Evolutionary conservation across 1,284 basidiomycete species (phyloP).

Genomic region (Puccinia hordei): DNA sequence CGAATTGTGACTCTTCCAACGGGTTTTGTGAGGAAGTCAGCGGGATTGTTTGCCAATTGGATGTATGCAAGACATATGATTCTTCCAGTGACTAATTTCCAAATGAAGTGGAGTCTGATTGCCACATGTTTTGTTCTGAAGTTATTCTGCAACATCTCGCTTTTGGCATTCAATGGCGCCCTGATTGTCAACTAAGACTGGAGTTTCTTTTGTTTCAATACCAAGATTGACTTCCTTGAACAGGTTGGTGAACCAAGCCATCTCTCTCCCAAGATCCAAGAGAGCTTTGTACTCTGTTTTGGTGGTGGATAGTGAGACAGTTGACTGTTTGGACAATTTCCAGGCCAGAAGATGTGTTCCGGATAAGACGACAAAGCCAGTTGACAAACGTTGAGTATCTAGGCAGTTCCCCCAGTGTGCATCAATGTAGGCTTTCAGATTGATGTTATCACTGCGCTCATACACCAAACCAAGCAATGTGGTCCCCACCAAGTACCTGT

Average conservation of each 20-base stretch:
- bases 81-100: too few relatives aligned
- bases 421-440: too few relatives aligned
- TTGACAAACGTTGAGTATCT: too few relatives aligned
- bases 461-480: neutral
- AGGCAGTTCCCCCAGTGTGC: too few relatives aligned
- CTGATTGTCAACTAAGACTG: neutral
- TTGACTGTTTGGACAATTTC: neutral
- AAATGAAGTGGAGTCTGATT: too few relatives aligned
- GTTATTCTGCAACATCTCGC: neutral
- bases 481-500: neutral
- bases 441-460: neutral
- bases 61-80: too few relatives aligned
- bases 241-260: neutral
- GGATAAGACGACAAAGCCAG: neutral
- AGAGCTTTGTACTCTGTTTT: slow-evolving; percentile 4
- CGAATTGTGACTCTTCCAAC: too few relatives aligned
- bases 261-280: neutral
- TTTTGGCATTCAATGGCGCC: neutral
- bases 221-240: neutral
- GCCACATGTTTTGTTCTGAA: too few relatives aligned
- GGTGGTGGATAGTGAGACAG: neutral
- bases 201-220: neutral
- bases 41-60: too few relatives aligned
- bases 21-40: too few relatives aligned
- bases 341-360: neutral